Evolutionary conservation across 768 basidiomycete species (phyloP).

Genomic region (Kwoniella dendrophila): DNA sequence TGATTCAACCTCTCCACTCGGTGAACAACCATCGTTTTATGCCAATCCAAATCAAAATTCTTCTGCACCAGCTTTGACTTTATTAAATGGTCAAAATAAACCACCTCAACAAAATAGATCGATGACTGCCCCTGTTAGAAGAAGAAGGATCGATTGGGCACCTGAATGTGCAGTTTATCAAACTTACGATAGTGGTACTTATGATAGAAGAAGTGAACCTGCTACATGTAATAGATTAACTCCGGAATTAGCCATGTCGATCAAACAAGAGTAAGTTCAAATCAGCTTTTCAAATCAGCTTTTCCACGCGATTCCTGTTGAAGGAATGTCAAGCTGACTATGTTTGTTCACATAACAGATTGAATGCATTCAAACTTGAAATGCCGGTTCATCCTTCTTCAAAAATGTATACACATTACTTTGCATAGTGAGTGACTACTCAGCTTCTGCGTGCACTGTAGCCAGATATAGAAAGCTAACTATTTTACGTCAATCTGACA

Average conservation of each 20-base stretch:
- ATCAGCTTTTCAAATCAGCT: too few relatives aligned
- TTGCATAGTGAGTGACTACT: slow-evolving; percentile 33
- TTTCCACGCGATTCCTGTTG: too few relatives aligned
- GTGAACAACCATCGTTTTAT: slow-evolving; percentile 60
- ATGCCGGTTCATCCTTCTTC: slow-evolving; percentile 97
- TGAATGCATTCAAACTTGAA: slow-evolving; percentile 99
- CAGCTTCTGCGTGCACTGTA: background rate
- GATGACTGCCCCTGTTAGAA: slow-evolving; percentile 62
- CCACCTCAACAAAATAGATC: slow-evolving; percentile 60
- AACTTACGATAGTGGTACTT: slow-evolving; percentile 87
- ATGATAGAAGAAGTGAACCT: slow-evolving; percentile 92
- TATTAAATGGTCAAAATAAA: slow-evolving; percentile 56
- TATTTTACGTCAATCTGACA: background rate
- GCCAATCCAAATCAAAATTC: slow-evolving; percentile 80
- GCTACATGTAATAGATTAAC: slow-evolving; percentile 97
- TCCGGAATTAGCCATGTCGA: slow-evolving; percentile 88
- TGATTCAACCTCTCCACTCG: slow-evolving; percentile 49
- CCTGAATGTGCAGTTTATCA: slow-evolving; percentile 91
- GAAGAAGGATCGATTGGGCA: slow-evolving; percentile 82
- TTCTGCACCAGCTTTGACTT: slow-evolving; percentile 82
- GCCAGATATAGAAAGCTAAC: background rate
- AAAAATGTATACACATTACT: slow-evolving; percentile 67
- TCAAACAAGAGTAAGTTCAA: slow-evolving; percentile 67
- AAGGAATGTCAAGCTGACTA: background rate
- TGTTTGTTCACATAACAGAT: slow-evolving; percentile 36